These are phyloP conservation scores for Scutellospora calospora DNA, from an alignment of 371 early-diverging fungal genomes.

Conservation along the genomic window DNA sequence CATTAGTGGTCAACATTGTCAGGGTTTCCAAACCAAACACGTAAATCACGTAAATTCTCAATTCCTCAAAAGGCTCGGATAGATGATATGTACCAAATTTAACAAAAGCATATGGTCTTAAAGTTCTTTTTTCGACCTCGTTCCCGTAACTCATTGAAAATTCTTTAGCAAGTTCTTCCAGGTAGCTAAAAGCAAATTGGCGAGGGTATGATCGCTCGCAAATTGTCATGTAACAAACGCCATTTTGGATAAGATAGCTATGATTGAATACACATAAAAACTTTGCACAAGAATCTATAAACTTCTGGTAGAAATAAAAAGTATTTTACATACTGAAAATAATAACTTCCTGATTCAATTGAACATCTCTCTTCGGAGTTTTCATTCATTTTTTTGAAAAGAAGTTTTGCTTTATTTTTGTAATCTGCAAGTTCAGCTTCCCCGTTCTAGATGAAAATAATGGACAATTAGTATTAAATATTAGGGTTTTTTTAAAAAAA, in stretches of 20 bases:
- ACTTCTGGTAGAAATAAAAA: background rate
- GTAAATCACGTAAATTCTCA: background rate
- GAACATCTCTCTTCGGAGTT: conserved; percentile 94
- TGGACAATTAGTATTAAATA: background rate
- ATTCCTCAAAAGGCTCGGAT: background rate
- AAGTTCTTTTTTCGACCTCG: conserved; percentile 84
- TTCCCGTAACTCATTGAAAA: conserved; percentile 92
- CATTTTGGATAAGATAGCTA: conserved; percentile 94
- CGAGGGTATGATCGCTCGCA: conserved; percentile 96
- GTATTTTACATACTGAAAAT: conserved; percentile 78
- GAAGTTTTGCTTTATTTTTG: conserved; percentile 91
- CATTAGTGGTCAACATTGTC: background rate
- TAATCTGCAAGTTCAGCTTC: conserved; percentile 89
- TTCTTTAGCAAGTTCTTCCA: conserved; percentile 95
- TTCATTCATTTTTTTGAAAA: conserved; percentile 85
- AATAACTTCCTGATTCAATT: conserved; percentile 90
- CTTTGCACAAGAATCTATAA: background rate
- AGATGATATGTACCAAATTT: conserved; percentile 78
- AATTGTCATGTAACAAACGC: conserved; percentile 92
- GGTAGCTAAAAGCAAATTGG: conserved; percentile 93
- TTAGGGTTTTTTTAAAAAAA: background rate
- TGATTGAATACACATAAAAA: background rate
- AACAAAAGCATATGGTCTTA: conserved; percentile 96
- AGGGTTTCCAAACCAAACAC: background rate
- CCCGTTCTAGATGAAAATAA: conserved; percentile 50